These are phyloP conservation scores for Pugionium cornutum DNA, from an alignment of 345 rosid genomes.

Conservation along the genomic window DNA sequence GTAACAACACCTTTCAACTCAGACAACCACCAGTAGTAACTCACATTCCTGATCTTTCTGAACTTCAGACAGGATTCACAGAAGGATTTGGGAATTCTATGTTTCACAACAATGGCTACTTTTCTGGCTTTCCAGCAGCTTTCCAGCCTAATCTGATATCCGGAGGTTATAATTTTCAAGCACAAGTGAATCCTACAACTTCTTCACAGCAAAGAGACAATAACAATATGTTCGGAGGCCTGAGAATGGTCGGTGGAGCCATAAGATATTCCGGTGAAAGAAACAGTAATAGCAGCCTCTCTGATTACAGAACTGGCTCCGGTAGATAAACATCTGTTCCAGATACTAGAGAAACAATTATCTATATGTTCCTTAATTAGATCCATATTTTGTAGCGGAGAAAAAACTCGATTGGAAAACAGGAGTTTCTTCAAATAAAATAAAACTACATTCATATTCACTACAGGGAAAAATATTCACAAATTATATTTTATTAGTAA, in stretches of 20 bases:
- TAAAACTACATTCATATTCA: not conserved
- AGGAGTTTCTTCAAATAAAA: not conserved
- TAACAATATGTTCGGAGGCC: constrained; percentile 27
- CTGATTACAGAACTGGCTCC: constrained; percentile 25
- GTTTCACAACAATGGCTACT: constrained; percentile 27
- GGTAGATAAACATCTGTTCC: constrained; percentile 26
- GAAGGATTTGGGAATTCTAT: constrained; percentile 25
- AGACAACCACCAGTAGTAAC: constrained; percentile 27
- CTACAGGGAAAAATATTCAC: no score
- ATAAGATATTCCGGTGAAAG: constrained; percentile 16
- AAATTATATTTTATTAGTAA: no score
- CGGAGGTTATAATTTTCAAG: constrained; percentile 19
- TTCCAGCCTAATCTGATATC: constrained; percentile 24
- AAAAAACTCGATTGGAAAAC: not conserved
- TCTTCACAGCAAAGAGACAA: constrained; percentile 29
- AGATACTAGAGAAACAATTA: constrained; percentile 5
- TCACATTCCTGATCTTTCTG: constrained; percentile 28
- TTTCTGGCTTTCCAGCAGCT: constrained; percentile 32
- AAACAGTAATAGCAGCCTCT: not conserved
- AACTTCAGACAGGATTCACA: constrained; percentile 22
- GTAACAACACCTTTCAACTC: constrained; percentile 30
- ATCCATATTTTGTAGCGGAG: not conserved
- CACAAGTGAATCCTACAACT: constrained; percentile 23
- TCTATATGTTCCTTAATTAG: not conserved
- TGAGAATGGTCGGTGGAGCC: constrained; percentile 23